Percentiles rank a stretch among this genome's conserved stretches.
phyloP scores from a whole-genome alignment of 805 yeast genomes.

The Candida morakotiae region DNA sequence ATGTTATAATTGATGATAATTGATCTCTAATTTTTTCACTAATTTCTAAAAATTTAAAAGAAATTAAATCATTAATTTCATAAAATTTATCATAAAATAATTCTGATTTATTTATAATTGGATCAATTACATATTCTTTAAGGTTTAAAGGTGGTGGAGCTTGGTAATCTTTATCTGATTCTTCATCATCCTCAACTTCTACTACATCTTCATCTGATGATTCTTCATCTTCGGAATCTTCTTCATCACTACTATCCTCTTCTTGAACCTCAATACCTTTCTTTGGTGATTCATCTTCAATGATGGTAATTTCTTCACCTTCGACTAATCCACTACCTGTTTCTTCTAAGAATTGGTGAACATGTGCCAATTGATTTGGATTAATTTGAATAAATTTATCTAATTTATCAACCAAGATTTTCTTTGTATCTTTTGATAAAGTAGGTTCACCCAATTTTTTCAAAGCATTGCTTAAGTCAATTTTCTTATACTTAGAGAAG shows the following conservation, averaged over 20 bases:
- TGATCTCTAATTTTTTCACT: conserved; percentile 36
- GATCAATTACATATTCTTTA: conserved; percentile 35
- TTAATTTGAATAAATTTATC: conserved; percentile 22
- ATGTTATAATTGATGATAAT: conserved; percentile 32
- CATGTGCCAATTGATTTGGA: conserved; percentile 18
- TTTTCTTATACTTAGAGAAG: conserved; percentile 32
- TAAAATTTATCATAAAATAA: conserved; percentile 18
- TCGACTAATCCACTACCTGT: conserved; percentile 20
- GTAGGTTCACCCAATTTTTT: conserved; percentile 31
- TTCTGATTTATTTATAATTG: conserved; percentile 30
- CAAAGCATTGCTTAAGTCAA: conserved; percentile 34
- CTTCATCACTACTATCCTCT: conserved; percentile 14
- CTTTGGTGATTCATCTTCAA: conserved; percentile 23
- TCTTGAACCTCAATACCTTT: conserved; percentile 24
- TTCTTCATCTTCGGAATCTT: conserved; percentile 16
- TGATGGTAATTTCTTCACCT: conserved; percentile 14
- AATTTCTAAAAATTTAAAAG: conserved; percentile 30
- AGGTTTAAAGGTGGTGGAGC: conserved; percentile 38
- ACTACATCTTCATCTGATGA: conserved; percentile 32
- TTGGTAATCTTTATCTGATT: conserved; percentile 31
- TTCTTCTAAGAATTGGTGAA: conserved; percentile 15
- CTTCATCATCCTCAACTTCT: conserved; percentile 30
- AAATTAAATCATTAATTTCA: conserved; percentile 31
- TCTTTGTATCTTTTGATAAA: conserved; percentile 38
- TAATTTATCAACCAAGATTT: conserved; percentile 35